phyloP scores from a whole-genome alignment of 2,329 filamentous ascomycete species.

The Periconia sp. region DNA sequence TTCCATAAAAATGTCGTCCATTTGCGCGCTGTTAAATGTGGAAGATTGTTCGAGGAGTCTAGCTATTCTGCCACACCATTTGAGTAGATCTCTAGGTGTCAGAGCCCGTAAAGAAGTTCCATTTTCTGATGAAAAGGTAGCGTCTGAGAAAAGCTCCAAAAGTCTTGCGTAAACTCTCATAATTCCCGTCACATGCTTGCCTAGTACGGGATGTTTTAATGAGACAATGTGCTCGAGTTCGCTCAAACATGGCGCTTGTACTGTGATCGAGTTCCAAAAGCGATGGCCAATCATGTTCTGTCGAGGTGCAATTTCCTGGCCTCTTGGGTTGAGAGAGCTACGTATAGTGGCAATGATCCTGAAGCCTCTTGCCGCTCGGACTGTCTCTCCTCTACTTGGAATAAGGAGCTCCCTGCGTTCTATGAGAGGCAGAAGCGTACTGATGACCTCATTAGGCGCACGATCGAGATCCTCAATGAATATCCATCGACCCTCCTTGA shows the following conservation, averaged over 20 bases:
- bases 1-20: slow-evolving; percentile 91
- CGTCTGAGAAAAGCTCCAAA: slow-evolving; percentile 46
- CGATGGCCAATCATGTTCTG: slow-evolving; percentile 77
- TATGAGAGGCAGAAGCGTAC: slow-evolving; percentile 88
- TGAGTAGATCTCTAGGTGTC: slow-evolving; percentile 81
- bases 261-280: slow-evolving; percentile 81
- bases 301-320: slow-evolving; percentile 73
- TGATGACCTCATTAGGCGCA: slow-evolving; percentile 92
- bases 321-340: slow-evolving; percentile 68
- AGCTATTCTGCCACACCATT: slow-evolving; percentile 83
- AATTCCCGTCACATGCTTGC: slow-evolving; percentile 61
- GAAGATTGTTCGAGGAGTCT: slow-evolving; percentile 67
- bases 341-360: slow-evolving; percentile 91
- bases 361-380: slow-evolving; percentile 84
- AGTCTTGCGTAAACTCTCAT: slow-evolving; percentile 62
- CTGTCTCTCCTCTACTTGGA: slow-evolving; percentile 83
- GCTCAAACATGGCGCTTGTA: slow-evolving; percentile 67
- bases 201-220: slow-evolving; percentile 72
- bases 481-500: slow-evolving; percentile 93
- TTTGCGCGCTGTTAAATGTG: slow-evolving; percentile 70
- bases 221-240: slow-evolving; percentile 79
- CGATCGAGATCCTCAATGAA: slow-evolving; percentile 96
- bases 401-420: slow-evolving; percentile 91
- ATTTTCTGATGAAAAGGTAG: slow-evolving; percentile 57
- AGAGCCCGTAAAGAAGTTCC: slow-evolving; percentile 66